Percentiles rank a stretch among this genome's conserved stretches.
These are phyloP conservation scores for Aspergillus terreus DNA, from an alignment of 2,329 filamentous ascomycete genomes.

Conservation along the genomic window DNA sequence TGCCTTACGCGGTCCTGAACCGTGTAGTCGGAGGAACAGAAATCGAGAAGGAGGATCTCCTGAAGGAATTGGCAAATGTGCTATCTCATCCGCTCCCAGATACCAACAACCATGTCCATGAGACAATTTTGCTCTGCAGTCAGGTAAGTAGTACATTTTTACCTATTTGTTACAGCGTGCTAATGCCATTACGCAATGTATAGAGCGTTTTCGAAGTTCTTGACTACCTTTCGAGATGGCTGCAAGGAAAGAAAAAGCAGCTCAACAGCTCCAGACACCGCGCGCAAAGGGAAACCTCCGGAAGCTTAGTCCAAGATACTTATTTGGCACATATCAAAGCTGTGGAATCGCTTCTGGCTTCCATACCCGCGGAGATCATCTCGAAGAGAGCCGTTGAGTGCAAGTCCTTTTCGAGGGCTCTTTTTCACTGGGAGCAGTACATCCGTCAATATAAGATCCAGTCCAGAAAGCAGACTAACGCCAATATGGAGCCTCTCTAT, in stretches of 20 bases:
- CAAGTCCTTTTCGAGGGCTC: conserved; percentile 82
- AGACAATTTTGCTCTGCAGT: conserved; percentile 79
- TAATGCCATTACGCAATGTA: background rate
- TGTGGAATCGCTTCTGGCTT: conserved; percentile 70
- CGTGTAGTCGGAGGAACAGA: conserved; percentile 71
- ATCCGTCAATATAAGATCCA: conserved; percentile 58
- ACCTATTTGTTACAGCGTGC: background rate
- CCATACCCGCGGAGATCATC: conserved; percentile 67
- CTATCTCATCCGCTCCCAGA: conserved; percentile 61
- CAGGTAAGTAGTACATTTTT: conserved; percentile 57
- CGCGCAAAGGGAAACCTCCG: conserved; percentile 22
- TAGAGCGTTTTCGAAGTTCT: conserved; percentile 85
- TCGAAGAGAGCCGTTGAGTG: conserved; percentile 88
- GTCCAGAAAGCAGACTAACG: conserved; percentile 46
- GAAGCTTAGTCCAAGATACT: conserved; percentile 27
- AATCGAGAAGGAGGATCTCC: conserved; percentile 61
- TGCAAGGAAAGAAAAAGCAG: conserved; percentile 69
- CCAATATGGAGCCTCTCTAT: conserved; percentile 62
- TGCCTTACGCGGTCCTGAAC: conserved; percentile 84
- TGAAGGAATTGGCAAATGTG: conserved; percentile 70
- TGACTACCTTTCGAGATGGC: conserved; percentile 88
- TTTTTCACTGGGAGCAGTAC: conserved; percentile 94
- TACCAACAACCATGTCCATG: conserved; percentile 57
- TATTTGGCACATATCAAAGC: conserved; percentile 49
- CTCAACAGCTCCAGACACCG: conserved; percentile 31